Percentiles rank a stretch among this genome's conserved stretches.
Conservation (phyloP, 306 rosid genomes). For the Cucumis hystrix region DNA sequence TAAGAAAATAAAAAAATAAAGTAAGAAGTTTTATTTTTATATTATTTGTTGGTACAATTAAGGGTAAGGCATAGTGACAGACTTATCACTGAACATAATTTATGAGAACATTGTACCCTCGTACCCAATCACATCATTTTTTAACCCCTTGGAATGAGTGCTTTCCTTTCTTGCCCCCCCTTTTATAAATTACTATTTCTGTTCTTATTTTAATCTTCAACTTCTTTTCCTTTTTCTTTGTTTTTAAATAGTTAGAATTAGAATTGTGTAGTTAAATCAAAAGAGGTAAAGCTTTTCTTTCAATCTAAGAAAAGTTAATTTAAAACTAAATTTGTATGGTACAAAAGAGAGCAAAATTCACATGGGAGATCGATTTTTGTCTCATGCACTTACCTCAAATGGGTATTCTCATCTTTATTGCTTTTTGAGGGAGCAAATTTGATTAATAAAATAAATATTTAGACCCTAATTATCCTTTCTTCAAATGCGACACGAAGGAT, state of each 20-base stretch:
- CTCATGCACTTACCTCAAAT: no score
- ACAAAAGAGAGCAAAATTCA: no score
- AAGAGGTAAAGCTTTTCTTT: not conserved
- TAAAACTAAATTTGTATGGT: not conserved
- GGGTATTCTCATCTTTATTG: no score
- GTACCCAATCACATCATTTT: not conserved
- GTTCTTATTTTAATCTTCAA: no score
- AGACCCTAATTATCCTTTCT: no score
- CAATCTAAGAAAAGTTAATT: not conserved
- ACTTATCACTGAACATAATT: not conserved
- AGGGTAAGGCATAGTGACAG: not conserved
- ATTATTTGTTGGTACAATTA: not conserved
- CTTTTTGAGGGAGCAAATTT: no score
- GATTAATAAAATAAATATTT: no score
- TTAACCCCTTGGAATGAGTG: no score
- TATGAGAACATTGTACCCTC: conserved; percentile 5
- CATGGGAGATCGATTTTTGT: no score
- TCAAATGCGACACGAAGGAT: not conserved
- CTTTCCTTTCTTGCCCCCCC: no score
- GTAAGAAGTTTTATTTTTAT: not conserved
- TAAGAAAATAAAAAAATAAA: no score
- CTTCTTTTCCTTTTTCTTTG: not conserved
- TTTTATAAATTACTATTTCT: no score
- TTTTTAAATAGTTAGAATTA: not conserved
- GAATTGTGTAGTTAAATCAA: not conserved